phyloP scores from a whole-genome alignment of 2,329 filamentous ascomycete species.

The Dothideomycetes sp. region DNA sequence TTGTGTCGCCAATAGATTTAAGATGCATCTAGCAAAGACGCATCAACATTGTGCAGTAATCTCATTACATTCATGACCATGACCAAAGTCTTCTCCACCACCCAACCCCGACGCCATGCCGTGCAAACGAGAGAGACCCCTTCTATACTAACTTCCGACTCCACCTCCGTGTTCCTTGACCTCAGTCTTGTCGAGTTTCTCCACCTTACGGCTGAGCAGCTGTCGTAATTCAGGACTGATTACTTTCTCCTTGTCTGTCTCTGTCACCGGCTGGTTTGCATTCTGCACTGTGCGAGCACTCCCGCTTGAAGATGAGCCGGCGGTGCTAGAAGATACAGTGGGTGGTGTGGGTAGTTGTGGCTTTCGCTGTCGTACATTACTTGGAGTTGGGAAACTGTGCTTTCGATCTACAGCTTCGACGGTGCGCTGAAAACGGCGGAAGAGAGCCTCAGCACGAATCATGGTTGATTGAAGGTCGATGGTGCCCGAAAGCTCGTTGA shows the following conservation, averaged over 20 bases:
- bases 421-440: slow-evolving; percentile 74
- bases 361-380: slow-evolving; percentile 37
- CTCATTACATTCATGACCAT: too few relatives aligned
- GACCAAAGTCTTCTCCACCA: too few relatives aligned
- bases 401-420: slow-evolving; percentile 92
- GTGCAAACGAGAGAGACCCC: too few relatives aligned
- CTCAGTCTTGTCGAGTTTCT: slow-evolving; percentile 35
- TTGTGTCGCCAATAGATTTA: too few relatives aligned
- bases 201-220: slow-evolving; percentile 50
- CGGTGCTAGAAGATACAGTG: background rate
- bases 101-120: too few relatives aligned
- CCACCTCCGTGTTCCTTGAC: slow-evolving; percentile 36
- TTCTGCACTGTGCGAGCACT: slow-evolving; percentile 3
- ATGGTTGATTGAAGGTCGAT: slow-evolving; percentile 85
- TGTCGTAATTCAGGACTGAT: slow-evolving; percentile 53
- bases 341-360: slow-evolving; percentile 18
- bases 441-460: slow-evolving; percentile 78
- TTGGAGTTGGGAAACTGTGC: slow-evolving; percentile 60
- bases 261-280: slow-evolving; percentile 1
- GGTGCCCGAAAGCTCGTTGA: slow-evolving; percentile 87
- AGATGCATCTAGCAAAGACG: too few relatives aligned
- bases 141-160: slow-evolving; percentile 19
- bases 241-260: slow-evolving; percentile 34
- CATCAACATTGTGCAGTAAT: too few relatives aligned
- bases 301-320: background rate